Base-by-base conservation (phyloP, 176 grass and related monocot genomes). In the Zea luxurians region DNA sequence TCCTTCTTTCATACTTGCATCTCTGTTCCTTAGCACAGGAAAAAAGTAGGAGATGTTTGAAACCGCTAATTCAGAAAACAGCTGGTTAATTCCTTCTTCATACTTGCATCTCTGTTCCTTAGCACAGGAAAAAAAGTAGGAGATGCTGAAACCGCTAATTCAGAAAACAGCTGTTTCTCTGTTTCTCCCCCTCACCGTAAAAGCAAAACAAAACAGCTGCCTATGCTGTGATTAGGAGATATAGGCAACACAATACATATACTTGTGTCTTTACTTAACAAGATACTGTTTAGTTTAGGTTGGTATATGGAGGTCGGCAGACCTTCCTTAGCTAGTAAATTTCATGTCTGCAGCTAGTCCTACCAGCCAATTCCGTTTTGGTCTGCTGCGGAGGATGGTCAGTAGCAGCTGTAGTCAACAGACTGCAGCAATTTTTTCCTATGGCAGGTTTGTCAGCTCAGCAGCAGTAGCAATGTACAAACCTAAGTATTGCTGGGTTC, bases 1-100 rank as follows among this genome's bases (percentile, higher is more conserved):
- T 76, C 36, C 36, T 64, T 76, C 40, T 42, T 42, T 90, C 58
- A 60, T 77, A 41, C 18, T 74, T 86, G 37, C 43, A 11, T 78
- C 78, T 38, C 59, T 48, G 48, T 58, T 46, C 13, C 27, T 41
- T 68, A 68, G 3, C 35, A 36, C 21, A 34, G 21, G 11, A 3
- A 0, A 50, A 18, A 35, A 8, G 1, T 11, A 77, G 37, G 11
- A 70, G 35, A 63, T 61, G 12, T 34, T 34, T 36, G 43, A 48
- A 63, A 48, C 3, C 20, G 9, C 7, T 36, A 48, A 61, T 46
- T 13, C 7, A 34, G 40, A 18, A 75, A 7, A 34, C 40, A 27
- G 27, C 27, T 27, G 27, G 0, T 27, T 90, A 86, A 82, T 54
- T 76, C 36, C 36, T 64, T 76, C 40, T 42, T 90, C 58, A 60